Evolutionary conservation across 805 yeast species (phyloP), one percentile per base, ranked within the genome.

Genomic region (Cyberlindnera maritima): DNA sequence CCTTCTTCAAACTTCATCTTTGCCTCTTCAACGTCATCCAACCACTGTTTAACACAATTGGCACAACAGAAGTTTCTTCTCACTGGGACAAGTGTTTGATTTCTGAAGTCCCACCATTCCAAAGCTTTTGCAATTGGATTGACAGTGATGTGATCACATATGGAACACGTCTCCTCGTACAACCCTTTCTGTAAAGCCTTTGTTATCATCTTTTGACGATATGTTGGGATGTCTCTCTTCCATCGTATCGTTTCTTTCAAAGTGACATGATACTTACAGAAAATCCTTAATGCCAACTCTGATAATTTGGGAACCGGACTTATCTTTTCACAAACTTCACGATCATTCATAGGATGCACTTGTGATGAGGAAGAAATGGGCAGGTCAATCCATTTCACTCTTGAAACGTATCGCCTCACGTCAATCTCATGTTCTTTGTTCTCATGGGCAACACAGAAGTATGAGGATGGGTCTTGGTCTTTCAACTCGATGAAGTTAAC

Each of bases 31-130:
- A 58, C 53, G 2, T 52, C 59, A 29, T 46, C 49, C 9, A 61
- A 35, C 74, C 75, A 71, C 11, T 23, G 19, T 8, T 41, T 32
- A 2, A 70, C 70, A 61, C 87, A 81, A 20, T 64, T 57, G 1
- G 77, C 79, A 49, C 77, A 69, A 53, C 87, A 81, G 52, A 81
- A 81, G 49, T 74, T 74, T 34, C 77, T 64, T 55, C 75, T 73
- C 23, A 81, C 68, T 0, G 88, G 86, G 3, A 80, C 62, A 31
- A 68, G 59, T 32, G 63, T 68, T 46, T 80, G 75, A 33, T 69
- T 73, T 41, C 75, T 68, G 39, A 80, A 68, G 54, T 81, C 82
- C 87, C 88, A 81, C 86, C 86, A 81, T 58, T 81, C 87, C 50
- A 75, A 58, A 1, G 75, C 70, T 54, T 81, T 83, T 0, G 85